Percentiles rank a stretch among this genome's conserved stretches.
Conservation (phyloP, 306 rosid genomes). For the Dryas drummondii region DNA sequence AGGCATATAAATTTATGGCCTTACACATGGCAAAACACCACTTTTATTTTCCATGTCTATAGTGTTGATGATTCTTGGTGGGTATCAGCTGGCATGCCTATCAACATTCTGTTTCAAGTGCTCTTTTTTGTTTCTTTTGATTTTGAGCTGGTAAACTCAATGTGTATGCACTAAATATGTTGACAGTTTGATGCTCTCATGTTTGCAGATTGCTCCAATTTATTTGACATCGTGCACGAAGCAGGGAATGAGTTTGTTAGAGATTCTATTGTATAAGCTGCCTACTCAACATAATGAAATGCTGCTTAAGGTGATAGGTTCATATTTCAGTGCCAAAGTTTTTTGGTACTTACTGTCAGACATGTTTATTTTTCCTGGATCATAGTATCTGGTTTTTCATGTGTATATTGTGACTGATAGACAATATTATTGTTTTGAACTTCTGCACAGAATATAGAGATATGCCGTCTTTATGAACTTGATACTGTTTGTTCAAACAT, state of each 20-base stretch:
- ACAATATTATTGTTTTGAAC: slow-evolving; percentile 9
- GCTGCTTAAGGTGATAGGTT: slow-evolving; percentile 69
- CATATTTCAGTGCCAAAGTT: slow-evolving; percentile 15
- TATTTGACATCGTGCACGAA: slow-evolving; percentile 90
- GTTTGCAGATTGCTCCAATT: slow-evolving; percentile 89
- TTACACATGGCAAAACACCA: background rate
- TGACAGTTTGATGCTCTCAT: slow-evolving; percentile 27
- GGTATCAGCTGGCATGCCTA: background rate
- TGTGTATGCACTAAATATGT: background rate
- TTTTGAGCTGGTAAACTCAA: background rate
- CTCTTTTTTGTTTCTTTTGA: background rate
- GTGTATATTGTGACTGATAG: slow-evolving; percentile 30
- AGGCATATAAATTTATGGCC: background rate
- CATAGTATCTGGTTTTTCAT: background rate
- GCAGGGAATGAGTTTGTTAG: slow-evolving; percentile 89
- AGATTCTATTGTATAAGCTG: slow-evolving; percentile 68
- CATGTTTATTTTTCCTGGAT: slow-evolving; percentile 15
- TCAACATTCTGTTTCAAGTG: background rate
- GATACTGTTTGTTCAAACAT: slow-evolving; percentile 64
- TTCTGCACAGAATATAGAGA: slow-evolving; percentile 75
- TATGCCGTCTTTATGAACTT: slow-evolving; percentile 83
- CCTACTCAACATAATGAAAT: slow-evolving; percentile 63
- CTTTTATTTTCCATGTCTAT: too few species aligned
- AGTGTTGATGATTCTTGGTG: background rate
- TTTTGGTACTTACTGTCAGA: slow-evolving; percentile 16